Percentiles rank a stretch among this genome's conserved stretches.
These are phyloP conservation scores for Physcomitrium patens DNA, from an alignment of 225 moss, liverwort and hornwort species.

Conservation along the genomic window DNA sequence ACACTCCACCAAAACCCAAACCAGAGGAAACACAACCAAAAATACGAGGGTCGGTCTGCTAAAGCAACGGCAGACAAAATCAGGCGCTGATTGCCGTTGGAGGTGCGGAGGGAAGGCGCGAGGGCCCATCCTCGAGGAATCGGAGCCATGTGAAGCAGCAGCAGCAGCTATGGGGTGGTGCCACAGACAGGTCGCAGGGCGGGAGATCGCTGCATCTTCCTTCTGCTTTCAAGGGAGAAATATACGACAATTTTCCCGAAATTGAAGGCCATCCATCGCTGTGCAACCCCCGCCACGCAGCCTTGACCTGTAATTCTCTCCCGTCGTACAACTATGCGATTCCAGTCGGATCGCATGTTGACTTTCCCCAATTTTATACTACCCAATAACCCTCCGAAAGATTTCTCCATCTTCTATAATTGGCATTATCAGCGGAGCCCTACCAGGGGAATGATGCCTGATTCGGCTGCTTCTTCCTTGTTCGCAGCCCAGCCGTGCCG, in stretches of 20 bases:
- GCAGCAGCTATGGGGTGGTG: background rate
- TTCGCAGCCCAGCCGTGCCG: too few species aligned
- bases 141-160: too few species aligned
- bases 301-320: conserved; percentile 23
- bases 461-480: too few species aligned
- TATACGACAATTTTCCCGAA: background rate
- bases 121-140: background rate
- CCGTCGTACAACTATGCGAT: background rate
- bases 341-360: conserved; percentile 33
- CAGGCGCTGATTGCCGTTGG: conserved; percentile 17
- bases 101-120: background rate
- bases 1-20: background rate
- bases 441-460: too few species aligned
- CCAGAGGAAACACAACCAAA: background rate
- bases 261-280: background rate
- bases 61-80: conserved; percentile 32
- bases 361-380: conserved; percentile 9
- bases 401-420: too few species aligned
- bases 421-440: too few species aligned
- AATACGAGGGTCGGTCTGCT: conserved; percentile 17
- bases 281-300: background rate
- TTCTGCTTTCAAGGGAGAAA: conserved; percentile 21
- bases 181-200: conserved; percentile 5
- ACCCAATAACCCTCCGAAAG: background rate
- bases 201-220: conserved; percentile 13